phyloP scores from a whole-genome alignment of 23 red algal species.

The Gracilaria gracilis region DNA sequence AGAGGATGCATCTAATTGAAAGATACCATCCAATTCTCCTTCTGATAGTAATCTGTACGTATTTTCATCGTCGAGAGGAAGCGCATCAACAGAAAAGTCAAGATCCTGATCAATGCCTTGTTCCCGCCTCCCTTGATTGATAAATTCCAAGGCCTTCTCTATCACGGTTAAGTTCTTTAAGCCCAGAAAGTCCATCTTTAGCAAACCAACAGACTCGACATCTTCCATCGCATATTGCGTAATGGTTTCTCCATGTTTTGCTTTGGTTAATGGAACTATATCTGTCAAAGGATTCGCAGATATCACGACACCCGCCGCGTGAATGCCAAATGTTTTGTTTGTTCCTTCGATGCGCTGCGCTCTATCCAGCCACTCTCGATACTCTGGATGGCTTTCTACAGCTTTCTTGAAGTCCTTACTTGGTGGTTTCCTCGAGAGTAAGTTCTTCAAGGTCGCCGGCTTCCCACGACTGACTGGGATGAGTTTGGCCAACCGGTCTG shows the following conservation, averaged over 20 bases:
- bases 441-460: slow-evolving; percentile 66
- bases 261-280: slow-evolving; percentile 85
- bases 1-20: slow-evolving; percentile 95
- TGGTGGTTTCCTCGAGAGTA: slow-evolving; percentile 70
- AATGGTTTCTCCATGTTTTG: slow-evolving; percentile 90
- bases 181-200: slow-evolving; percentile 99
- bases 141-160: slow-evolving; percentile 74
- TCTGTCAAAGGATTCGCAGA: slow-evolving; percentile 83
- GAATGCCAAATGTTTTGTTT: slow-evolving; percentile 94
- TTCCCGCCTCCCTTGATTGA: slow-evolving; percentile 47
- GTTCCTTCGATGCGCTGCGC: slow-evolving; percentile 90
- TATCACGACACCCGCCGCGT: slow-evolving; percentile 97
- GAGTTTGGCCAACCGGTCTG: slow-evolving; percentile 89
- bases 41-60: slow-evolving; percentile 85
- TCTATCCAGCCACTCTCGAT: slow-evolving; percentile 74
- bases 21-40: slow-evolving; percentile 90
- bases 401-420: slow-evolving; percentile 61
- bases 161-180: slow-evolving; percentile 90
- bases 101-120: slow-evolving; percentile 49
- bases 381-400: slow-evolving; percentile 47
- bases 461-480: slow-evolving; percentile 91
- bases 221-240: slow-evolving; percentile 99
- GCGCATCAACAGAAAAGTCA: slow-evolving; percentile 72
- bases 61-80: slow-evolving; percentile 78
- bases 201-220: slow-evolving; percentile 89